phyloP scores from a whole-genome alignment of 1,284 basidiomycete genomes.

The Malassezia nana region DNA sequence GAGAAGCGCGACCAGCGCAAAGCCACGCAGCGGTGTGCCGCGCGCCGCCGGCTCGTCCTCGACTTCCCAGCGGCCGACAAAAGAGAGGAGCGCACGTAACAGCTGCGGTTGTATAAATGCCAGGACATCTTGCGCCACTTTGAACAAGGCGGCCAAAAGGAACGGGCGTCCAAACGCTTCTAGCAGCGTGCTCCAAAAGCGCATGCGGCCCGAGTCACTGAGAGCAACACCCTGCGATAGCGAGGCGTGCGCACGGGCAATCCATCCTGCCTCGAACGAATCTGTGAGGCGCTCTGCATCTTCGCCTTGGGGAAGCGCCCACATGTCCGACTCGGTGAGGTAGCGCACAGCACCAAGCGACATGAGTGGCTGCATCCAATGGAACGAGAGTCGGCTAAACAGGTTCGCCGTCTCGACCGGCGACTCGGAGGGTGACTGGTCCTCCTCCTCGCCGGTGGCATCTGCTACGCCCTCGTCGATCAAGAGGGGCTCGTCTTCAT shows the following conservation, averaged over 20 bases:
- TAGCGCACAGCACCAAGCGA: slow-evolving; percentile 41
- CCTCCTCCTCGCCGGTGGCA: background rate
- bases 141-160: slow-evolving; percentile 57
- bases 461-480: slow-evolving; percentile 12
- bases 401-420: slow-evolving; percentile 73
- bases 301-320: slow-evolving; percentile 53
- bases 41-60: slow-evolving; percentile 11
- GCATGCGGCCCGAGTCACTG: slow-evolving; percentile 18
- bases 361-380: slow-evolving; percentile 71
- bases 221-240: background rate
- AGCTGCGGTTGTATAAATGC: slow-evolving; percentile 83
- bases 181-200: slow-evolving; percentile 24
- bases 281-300: slow-evolving; percentile 63
- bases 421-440: slow-evolving; percentile 52
- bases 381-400: slow-evolving; percentile 59
- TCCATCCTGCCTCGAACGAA: slow-evolving; percentile 55
- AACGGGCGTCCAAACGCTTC: slow-evolving; percentile 66
- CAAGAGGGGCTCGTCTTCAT: slow-evolving; percentile 9
- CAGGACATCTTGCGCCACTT: slow-evolving; percentile 67
- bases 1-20: slow-evolving; percentile 53
- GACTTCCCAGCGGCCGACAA: slow-evolving; percentile 51
- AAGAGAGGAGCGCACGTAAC: slow-evolving; percentile 67
- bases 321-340: slow-evolving; percentile 49
- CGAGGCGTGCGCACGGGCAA: background rate
- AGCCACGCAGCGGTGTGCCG: slow-evolving; percentile 43